Percentiles rank a stretch among this genome's conserved stretches.
Conservation (phyloP, 352 stramenopile genomes). For the Thalassiosira exigua region DNA sequence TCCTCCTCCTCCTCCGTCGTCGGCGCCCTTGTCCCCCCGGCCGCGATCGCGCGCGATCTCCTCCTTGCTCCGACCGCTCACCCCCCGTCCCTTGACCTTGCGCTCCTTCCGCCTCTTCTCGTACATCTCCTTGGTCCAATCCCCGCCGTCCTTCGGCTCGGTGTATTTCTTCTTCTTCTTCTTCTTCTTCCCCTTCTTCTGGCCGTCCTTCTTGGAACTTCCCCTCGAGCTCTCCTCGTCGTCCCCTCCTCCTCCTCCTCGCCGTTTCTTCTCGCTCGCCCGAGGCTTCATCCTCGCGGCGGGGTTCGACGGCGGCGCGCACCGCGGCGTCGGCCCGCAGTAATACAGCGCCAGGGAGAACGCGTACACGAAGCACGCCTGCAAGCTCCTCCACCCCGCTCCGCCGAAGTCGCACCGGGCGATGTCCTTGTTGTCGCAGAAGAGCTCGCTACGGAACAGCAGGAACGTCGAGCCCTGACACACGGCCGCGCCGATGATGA, state of each 20-base stretch:
- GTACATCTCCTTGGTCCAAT: slow-evolving; percentile 59
- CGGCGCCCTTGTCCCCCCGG: background rate
- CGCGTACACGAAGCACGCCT: slow-evolving; percentile 47
- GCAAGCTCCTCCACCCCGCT: slow-evolving; percentile 44
- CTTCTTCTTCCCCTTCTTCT: slow-evolving; percentile 32
- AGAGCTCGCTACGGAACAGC: slow-evolving; percentile 49
- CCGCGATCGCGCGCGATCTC: slow-evolving; percentile 48
- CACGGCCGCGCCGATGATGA: slow-evolving; percentile 18
- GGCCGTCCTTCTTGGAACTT: background rate
- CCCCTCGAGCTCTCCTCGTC: background rate
- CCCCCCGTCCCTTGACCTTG: slow-evolving; percentile 49
- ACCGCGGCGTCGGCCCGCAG: slow-evolving; percentile 32
- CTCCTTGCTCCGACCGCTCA: slow-evolving; percentile 52
- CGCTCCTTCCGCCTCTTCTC: slow-evolving; percentile 47
- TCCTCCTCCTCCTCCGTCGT: background rate
- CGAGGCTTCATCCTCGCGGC: background rate
- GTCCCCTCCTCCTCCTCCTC: background rate
- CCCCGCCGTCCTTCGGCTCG: slow-evolving; percentile 19
- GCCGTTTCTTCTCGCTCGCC: background rate
- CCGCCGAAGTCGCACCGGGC: slow-evolving; percentile 33
- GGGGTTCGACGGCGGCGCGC: slow-evolving; percentile 14
- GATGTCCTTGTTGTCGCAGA: slow-evolving; percentile 53
- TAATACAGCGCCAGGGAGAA: slow-evolving; percentile 40
- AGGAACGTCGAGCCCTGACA: slow-evolving; percentile 56
- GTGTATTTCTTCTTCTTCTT: slow-evolving; percentile 32